Base-by-base conservation (phyloP, 2,329 filamentous ascomycete species). In the Colletotrichum sp. region DNA sequence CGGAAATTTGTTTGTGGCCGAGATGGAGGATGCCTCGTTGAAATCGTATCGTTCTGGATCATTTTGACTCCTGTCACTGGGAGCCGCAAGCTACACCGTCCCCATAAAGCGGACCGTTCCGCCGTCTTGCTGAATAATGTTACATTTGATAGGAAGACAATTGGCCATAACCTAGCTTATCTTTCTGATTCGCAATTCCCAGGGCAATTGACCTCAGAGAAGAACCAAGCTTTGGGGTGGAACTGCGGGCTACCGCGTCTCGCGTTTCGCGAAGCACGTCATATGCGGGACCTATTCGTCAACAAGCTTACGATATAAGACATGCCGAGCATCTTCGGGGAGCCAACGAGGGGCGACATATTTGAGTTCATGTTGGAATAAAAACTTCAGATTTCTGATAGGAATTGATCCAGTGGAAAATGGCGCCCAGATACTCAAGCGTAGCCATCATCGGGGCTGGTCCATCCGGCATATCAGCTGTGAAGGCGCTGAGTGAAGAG, bases 381-480 rank as follows among this genome's bases (percentile, higher is more conserved):
- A 4, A 5, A 16, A 26, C 21, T 15, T 26, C 24, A 6, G 9
- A 26, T 26, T 7, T 26, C 18, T 44, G 18, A 12, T 44, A 9
- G 8, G 13, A 8, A 28, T 15, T 15, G 12, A 24, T 24, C 26
- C 5, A 18, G 18, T 44, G 4, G 4, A 36, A 9, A 9, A 71
- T 74, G 71, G 67, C 71, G 8, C 71, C 71, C 9, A 44, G 71
- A 28, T 71, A 75, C 9, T 67, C 69, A 9, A 32, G 78, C 80
- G 86, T 92, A 15, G 91, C 90, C 32, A 86, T 92, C 12, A 90
- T 92, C 75, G 90, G 91, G 10, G 87, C 90, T 1, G 90, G 91
- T 6, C 91, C 91, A 4, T 86, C 89, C 1, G 91, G 91, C 4
- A 89, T 89, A n/a, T 92, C 92, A 74, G 82, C 90, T 1, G 87